Evolutionary conservation across 2,329 filamentous ascomycete genomes (phyloP).

Genomic region (Fusarium compactum): DNA sequence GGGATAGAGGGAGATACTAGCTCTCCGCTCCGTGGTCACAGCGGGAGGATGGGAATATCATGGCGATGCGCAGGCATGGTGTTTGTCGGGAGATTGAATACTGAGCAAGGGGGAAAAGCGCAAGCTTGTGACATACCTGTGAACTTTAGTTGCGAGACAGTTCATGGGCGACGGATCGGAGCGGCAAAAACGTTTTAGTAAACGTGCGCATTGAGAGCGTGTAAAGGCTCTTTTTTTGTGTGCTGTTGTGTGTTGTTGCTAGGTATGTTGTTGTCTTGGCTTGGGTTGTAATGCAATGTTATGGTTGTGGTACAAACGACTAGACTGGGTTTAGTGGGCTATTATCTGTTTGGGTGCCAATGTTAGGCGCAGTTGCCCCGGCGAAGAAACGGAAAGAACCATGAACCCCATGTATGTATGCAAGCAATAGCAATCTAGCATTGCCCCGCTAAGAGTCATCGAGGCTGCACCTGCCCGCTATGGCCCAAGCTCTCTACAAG

Average conservation of each 20-base stretch:
- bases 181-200: constrained; percentile 22
- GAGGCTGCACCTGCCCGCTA: constrained; percentile 15
- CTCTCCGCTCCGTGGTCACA: constrained; percentile 21
- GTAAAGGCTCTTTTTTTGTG: constrained; percentile 12
- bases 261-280: constrained; percentile 20
- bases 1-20: constrained; percentile 15
- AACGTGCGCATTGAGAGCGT: constrained; percentile 43
- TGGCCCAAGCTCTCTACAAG: constrained; percentile 10
- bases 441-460: constrained; percentile 7
- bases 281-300: constrained; percentile 16
- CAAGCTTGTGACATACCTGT: constrained; percentile 35
- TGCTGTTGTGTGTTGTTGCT: constrained; percentile 8
- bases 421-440: constrained; percentile 4
- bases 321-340: constrained; percentile 14
- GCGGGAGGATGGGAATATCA: constrained; percentile 18
- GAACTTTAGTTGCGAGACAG: constrained; percentile 29
- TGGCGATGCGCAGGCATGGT: constrained; percentile 31
- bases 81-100: constrained; percentile 27
- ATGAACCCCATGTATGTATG: constrained; percentile 2
- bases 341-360: constrained; percentile 31
- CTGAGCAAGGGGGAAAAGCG: constrained; percentile 9
- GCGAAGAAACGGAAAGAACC: constrained; percentile 22
- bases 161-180: constrained; percentile 35
- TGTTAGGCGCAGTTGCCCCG: constrained; percentile 45
- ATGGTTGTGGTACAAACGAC: constrained; percentile 34